Percentiles rank a stretch among this genome's conserved stretches.
Conservation (phyloP, 495 filamentous ascomycete genomes). For the Tuber magnatum region DNA sequence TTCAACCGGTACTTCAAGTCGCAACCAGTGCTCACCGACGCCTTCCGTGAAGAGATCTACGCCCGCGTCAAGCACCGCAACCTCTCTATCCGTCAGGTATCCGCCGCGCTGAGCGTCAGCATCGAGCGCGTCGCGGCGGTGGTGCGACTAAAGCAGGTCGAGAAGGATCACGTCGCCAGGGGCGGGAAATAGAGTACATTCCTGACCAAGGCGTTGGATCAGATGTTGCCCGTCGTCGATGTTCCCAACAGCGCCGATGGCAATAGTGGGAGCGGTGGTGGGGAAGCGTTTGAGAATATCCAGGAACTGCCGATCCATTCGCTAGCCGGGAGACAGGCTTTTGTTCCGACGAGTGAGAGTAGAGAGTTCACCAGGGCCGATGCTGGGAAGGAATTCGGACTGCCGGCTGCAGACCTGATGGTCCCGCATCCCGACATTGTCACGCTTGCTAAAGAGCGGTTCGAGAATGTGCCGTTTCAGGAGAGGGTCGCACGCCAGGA, state of each 20-base stretch:
- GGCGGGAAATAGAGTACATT: constrained; percentile 67
- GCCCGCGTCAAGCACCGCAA: constrained; percentile 55
- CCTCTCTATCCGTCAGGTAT: constrained; percentile 67
- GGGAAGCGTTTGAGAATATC: constrained; percentile 62
- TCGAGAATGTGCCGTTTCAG: constrained; percentile 40
- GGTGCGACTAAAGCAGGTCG: constrained; percentile 76
- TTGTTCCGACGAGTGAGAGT: constrained; percentile 84
- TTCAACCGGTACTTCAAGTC: constrained; percentile 64
- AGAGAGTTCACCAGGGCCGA: constrained; percentile 80
- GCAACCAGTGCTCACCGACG: constrained; percentile 68
- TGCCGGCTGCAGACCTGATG: constrained; percentile 76
- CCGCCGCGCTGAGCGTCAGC: constrained; percentile 68
- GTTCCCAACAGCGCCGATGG: constrained; percentile 34
- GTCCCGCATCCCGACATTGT: constrained; percentile 86
- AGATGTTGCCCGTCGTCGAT: constrained; percentile 66
- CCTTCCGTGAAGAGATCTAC: constrained; percentile 69
- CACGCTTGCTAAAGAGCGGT: constrained; percentile 50
- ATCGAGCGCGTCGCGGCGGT: constrained; percentile 84
- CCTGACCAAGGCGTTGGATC: constrained; percentile 66
- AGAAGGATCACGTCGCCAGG: constrained; percentile 58
- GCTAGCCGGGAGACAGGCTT: constrained; percentile 72
- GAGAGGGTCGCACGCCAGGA: constrained; percentile 45
- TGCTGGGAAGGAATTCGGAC: constrained; percentile 76
- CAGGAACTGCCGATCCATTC: constrained; percentile 84
- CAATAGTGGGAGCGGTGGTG: constrained; percentile 11